Evolutionary conservation across 129 eudicot genomes (phyloP).

Genomic region (Flaveria brownii): DNA sequence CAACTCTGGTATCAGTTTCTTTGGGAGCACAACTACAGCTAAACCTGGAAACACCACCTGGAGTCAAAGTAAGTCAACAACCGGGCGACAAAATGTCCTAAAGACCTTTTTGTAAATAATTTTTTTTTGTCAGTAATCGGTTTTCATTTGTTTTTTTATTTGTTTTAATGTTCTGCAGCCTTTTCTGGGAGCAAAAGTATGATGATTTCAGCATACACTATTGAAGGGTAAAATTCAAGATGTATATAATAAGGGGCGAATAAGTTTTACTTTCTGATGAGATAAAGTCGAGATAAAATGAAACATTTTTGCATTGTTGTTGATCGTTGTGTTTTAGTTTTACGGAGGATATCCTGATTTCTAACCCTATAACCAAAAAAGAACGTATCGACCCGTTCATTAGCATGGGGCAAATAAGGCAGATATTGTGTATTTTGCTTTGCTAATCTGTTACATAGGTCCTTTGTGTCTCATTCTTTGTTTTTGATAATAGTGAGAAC

Average conservation of each 20-base stretch:
- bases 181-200: constrained; percentile 28
- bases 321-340: constrained; percentile 26
- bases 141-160: neutral
- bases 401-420: constrained; percentile 20
- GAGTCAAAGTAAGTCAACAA: constrained; percentile 33
- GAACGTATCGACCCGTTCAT: neutral
- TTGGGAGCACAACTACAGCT: constrained; percentile 43
- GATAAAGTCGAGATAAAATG: constrained; percentile 19
- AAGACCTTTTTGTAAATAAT: too few relatives aligned
- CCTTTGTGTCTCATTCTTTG: neutral
- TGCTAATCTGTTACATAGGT: neutral
- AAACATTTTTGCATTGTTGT: constrained; percentile 14
- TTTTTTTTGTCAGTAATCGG: too few relatives aligned
- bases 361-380: constrained; percentile 23
- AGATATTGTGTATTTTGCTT: constrained; percentile 22
- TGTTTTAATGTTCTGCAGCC: constrained; percentile 24
- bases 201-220: constrained; percentile 11
- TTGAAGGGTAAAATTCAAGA: too few relatives aligned
- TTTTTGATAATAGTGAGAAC: neutral
- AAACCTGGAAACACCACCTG: constrained; percentile 45
- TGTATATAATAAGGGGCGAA: neutral
- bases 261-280: constrained; percentile 11
- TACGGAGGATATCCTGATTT: constrained; percentile 13
- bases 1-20: constrained; percentile 29
- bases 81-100: neutral